Evolutionary conservation across 1,139 yeast genomes (phyloP), one percentile per base, ranked within the genome.

Genomic region (Candida glucosophila): DNA sequence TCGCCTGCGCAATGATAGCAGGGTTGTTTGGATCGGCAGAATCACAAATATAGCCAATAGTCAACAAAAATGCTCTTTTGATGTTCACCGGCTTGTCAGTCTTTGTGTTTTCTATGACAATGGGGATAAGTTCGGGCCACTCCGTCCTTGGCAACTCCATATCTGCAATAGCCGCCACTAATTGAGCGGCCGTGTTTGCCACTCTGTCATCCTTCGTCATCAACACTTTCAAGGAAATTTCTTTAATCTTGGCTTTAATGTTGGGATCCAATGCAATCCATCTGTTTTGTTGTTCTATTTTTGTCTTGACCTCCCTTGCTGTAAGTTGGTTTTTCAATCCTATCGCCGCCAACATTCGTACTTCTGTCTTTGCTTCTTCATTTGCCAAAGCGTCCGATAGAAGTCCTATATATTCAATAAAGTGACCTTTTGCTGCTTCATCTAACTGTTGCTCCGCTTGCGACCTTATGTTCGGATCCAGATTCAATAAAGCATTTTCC

Each of bases 1-100:
- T 85, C 9, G 95, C 80, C 52, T 88, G 95, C 6, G 83, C 66
- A 12, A 79, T 75, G 33, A 88, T 76, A 23, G 78, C 79, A 14
- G 80, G 76, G 52, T 85, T 82, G 34, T 69, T 68, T 12, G 95
- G 93, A 48, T 88, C 95, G 7, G 94, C 90, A 30, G 81, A 72
- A 56, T 90, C 98, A 58, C 98, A 90, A 37, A 90, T 88, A 52
- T 86, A 90, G 26, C 98, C 98, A 45, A 90, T 81, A 3, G 97
- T 73, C 44, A 85, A 67, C 40, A 88, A 66, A 5, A 95, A 81
- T 2, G 95, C 82, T 44, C 88, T 73, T 58, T 90, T 90, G 30
- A 86, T 76, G 45, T 78, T 65, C 30, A 72, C 82, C 11, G 88
- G 79, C 43, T 79, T 78, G 27, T 77, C 83, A 6, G 78, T 63